A percentile compares a stretch with the other conserved stretches of the same genome.
Evolutionary conservation across 768 basidiomycete species (phyloP).

Genomic region (Boletus rubroflammeus): DNA sequence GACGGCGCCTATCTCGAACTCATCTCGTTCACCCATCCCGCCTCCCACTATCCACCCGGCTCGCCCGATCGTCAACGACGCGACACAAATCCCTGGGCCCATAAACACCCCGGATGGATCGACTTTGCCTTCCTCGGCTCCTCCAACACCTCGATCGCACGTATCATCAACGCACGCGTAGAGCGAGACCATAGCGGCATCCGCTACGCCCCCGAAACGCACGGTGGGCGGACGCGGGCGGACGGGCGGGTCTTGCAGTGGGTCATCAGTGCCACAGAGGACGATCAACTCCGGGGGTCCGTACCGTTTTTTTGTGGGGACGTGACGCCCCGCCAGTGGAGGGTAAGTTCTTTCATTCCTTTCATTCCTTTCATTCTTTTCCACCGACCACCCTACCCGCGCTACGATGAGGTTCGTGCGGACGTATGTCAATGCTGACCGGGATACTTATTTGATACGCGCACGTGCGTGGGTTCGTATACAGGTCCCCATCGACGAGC

Average conservation of each 20-base stretch:
- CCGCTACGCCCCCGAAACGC: constrained; percentile 42
- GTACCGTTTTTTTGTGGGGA: constrained; percentile 77
- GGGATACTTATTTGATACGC: not conserved
- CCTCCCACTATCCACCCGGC: constrained; percentile 48
- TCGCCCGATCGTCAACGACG: constrained; percentile 45
- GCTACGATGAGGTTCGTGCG: not conserved
- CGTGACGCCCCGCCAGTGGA: constrained; percentile 53
- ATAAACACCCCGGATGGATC: constrained; percentile 58
- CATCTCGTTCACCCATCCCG: constrained; percentile 58
- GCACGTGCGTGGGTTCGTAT: not conserved
- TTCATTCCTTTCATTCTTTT: not conserved
- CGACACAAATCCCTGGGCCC: constrained; percentile 50
- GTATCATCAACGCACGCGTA: constrained; percentile 53
- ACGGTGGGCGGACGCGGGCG: constrained; percentile 52
- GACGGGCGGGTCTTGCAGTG: constrained; percentile 59
- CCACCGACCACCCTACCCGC: too few relatives aligned
- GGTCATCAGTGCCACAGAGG: constrained; percentile 46
- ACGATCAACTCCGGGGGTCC: constrained; percentile 26
- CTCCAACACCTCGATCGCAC: constrained; percentile 41
- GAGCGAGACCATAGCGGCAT: constrained; percentile 35
- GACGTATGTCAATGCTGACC: not conserved
- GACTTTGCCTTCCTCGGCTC: constrained; percentile 64
- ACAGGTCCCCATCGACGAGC: constrained; percentile 47
- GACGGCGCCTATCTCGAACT: constrained; percentile 69
- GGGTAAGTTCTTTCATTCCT: constrained; percentile 38